Conservation (phyloP, 1,284 basidiomycete genomes). For the Melampsora larici-populina region DNA sequence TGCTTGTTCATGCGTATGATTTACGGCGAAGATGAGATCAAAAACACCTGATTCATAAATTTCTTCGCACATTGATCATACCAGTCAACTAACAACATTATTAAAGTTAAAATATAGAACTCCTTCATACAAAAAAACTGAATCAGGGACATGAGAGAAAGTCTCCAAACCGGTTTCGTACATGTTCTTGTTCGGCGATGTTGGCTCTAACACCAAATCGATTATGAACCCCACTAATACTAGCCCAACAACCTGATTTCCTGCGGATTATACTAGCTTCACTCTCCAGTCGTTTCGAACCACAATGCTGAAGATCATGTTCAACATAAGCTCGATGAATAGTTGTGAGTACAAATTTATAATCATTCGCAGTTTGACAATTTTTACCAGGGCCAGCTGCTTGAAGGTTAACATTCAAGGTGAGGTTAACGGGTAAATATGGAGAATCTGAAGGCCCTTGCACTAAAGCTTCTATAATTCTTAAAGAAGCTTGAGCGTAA, state of each 20-base stretch:
- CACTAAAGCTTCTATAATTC: conserved; percentile 21
- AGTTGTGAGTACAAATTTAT: conserved; percentile 26
- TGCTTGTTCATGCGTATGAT: too few relatives aligned
- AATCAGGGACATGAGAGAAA: conserved; percentile 1
- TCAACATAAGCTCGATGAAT: conserved; percentile 2
- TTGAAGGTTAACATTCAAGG: conserved; percentile 36
- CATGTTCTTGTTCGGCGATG: not conserved
- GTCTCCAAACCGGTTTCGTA: not conserved
- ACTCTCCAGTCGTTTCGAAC: not conserved
- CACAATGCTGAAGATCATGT: conserved; percentile 5
- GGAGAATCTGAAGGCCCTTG: not conserved
- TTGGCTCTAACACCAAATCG: not conserved
- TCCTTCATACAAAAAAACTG: too few relatives aligned
- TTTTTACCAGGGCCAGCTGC: conserved; percentile 4
- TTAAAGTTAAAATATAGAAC: too few relatives aligned
- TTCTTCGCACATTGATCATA: too few relatives aligned
- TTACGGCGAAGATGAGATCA: too few relatives aligned
- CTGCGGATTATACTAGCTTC: not conserved
- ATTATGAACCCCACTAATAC: conserved; percentile 14
- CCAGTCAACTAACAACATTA: too few relatives aligned
- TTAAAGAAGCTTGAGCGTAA: conserved; percentile 21
- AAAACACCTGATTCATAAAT: too few relatives aligned
- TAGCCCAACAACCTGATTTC: conserved; percentile 24
- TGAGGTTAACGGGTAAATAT: conserved; percentile 10
- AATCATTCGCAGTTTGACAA: conserved; percentile 12